Percentiles rank a stretch among this genome's conserved stretches.
phyloP scores from a whole-genome alignment of 2,329 filamentous ascomycete genomes.

The Leptodontidium sp. region DNA sequence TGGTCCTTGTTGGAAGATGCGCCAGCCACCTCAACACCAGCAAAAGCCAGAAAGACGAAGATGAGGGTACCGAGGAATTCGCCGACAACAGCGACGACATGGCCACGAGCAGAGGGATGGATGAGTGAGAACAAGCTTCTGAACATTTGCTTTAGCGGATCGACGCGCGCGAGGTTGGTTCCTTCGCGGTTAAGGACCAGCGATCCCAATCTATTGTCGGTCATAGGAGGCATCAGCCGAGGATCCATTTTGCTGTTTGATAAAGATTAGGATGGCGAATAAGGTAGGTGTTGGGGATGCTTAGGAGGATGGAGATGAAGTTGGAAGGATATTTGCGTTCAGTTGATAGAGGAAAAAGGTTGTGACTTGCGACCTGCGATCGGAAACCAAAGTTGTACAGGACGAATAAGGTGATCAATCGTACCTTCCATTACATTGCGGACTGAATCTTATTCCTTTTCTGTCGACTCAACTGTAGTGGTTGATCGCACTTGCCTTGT shows the following conservation, averaged over 20 bases:
- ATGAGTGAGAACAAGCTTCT: constrained; percentile 31
- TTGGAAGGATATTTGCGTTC: background rate
- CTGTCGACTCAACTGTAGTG: no score
- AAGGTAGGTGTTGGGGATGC: background rate
- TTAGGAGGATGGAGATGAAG: background rate
- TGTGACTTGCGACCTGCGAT: background rate
- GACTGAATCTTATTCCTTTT: no score
- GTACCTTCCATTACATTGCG: background rate
- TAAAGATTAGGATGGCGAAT: background rate
- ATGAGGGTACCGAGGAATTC: constrained; percentile 61
- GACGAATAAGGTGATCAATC: background rate
- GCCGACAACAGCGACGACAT: constrained; percentile 55
- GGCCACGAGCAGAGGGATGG: constrained; percentile 48
- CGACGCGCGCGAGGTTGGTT: constrained; percentile 31
- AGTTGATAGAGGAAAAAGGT: background rate
- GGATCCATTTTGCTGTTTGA: background rate
- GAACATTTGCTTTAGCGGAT: constrained; percentile 37
- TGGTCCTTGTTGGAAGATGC: constrained; percentile 45
- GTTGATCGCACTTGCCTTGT: background rate
- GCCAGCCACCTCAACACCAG: constrained; percentile 39
- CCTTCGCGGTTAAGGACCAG: constrained; percentile 26
- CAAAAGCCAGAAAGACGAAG: constrained; percentile 46
- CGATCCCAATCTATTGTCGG: constrained; percentile 18
- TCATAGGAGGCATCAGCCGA: background rate
- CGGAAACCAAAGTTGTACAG: background rate